Evolutionary conservation across 2,329 filamentous ascomycete species (phyloP), one percentile per base, ranked within the genome.

Genomic region (Aureobasidium leucospermi): DNA sequence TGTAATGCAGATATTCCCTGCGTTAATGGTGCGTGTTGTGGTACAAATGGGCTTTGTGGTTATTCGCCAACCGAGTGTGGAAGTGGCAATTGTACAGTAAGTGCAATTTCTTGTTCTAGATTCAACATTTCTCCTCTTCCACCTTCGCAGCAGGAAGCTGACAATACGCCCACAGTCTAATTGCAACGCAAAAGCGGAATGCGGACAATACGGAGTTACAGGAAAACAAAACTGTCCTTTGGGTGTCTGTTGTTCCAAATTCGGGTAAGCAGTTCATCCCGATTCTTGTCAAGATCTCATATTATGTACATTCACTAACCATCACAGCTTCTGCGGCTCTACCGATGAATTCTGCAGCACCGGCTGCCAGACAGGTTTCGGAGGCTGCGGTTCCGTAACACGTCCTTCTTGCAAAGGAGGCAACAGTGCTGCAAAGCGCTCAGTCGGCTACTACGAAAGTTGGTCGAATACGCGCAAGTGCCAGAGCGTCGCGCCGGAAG

Each of bases 361-460:
- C 10, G 57, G 57, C n/a, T 65, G 63, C 34, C 62, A 63, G 31
- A 38, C 15, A 36, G 16, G 39, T 5, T 57, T 16, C 15, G 53
- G 43, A 6, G 45, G 45, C 6, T 47, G 45, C 13, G 45, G 45
- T 32, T 3, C 9, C 11, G 23, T 31, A 5, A 13, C 9, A 10
- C 11, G 28, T 6, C 47, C 57, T 10, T 16, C 46, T 11, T 59
- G 46, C 41, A 11, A 19, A 10, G 57, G 46, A 34, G 11, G 28
- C 10, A 36, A 28, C 2, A 34, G 46, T n/a, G 42, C 43, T 16
- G 19, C 19, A 3, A 39, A 32, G 7, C 41, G 62, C 2, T 62
- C 45, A 4, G 53, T 66, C 8, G 64, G 62, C 13, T 66, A 65
- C 58, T 66, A 65, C 53, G 62, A 66, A 34, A 59, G 60, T 8